A percentile compares a stretch with the other conserved stretches of the same genome.
Conservation (phyloP, 2,329 filamentous ascomycete genomes). For the Aspergillus tubingensis region DNA sequence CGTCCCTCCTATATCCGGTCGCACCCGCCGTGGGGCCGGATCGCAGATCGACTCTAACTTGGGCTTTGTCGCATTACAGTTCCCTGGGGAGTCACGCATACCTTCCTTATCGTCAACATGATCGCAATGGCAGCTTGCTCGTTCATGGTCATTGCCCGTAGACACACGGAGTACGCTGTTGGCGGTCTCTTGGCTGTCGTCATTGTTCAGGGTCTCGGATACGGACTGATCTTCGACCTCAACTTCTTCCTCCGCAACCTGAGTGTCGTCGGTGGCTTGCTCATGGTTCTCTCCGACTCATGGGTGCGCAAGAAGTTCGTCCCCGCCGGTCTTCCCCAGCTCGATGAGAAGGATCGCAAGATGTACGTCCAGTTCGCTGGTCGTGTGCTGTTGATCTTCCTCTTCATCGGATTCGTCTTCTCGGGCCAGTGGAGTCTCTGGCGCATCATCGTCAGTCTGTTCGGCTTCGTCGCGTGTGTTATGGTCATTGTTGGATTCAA, state of each 20-base stretch:
- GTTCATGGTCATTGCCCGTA: conserved; percentile 82
- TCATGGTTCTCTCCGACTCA: conserved; percentile 97
- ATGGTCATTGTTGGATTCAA: conserved; percentile 99
- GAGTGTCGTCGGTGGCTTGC: conserved; percentile 91
- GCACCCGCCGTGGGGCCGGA: neutral
- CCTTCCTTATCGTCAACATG: conserved; percentile 91
- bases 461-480: conserved; percentile 88
- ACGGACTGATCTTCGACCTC: conserved; percentile 96
- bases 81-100: conserved; percentile 80
- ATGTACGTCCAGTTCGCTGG: conserved; percentile 99
- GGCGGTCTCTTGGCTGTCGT: conserved; percentile 87
- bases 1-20: neutral
- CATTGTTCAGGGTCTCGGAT: conserved; percentile 89
- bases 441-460: conserved; percentile 77
- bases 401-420: conserved; percentile 96
- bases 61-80: conserved; percentile 57
- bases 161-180: conserved; percentile 91
- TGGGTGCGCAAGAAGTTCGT: conserved; percentile 98
- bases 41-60: conserved; percentile 16
- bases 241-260: conserved; percentile 99
- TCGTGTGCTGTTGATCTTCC: conserved; percentile 91
- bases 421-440: conserved; percentile 90
- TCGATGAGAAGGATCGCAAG: conserved; percentile 99
- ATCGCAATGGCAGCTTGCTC: conserved; percentile 84
- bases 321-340: conserved; percentile 86